Evolutionary conservation across 2,329 filamentous ascomycete genomes (phyloP), one percentile per base, ranked within the genome.

Genomic region (Leptographium wingfieldii): DNA sequence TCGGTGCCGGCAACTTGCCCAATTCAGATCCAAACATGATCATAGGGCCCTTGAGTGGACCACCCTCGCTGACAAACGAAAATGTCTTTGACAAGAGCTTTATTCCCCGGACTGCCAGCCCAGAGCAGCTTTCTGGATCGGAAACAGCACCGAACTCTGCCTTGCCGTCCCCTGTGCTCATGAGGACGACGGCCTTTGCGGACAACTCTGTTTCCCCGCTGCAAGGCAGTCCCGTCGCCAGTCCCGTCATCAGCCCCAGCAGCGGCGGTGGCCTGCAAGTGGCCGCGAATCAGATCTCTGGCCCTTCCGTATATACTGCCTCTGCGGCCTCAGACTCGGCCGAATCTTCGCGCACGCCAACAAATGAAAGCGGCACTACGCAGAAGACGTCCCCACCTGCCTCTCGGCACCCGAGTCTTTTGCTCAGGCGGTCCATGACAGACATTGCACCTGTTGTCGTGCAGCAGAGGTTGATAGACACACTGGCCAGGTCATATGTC

Each of bases 11-110:
- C 59, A 85, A 84, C 63, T 71, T 85, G 38, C 79, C 79, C 33
- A 74, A 76, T 62, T 69, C 73, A 14, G 77, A 79, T 57, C 57
- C 49, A 3, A 54, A 49, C 16, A 51, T 57, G 27, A 68, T 73
- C 54, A 68, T 69, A 65, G 88, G 86, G 3, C 89, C 92, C 43
- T 71, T 95, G 57, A 96, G 87, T 1, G 91, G 92, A 6, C 92
- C 92, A 29, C 84, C 91, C 31, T 78, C 86, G 59, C 69, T 88
- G 63, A 83, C 87, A 56, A 82, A 82, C 48, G 84, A 85, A 57
- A 96, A 96, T 68, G 74, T 94, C 1, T 96, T 97, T 68, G 92
- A 97, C 31, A 85, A 81, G 69, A 86, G 86, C 63, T 96, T 96
- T 69, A 74, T 82, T 48, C 80, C 77, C 33, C 75, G 77, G 59